Conservation (phyloP, 768 basidiomycete species). For the Lentinula sp. region DNA sequence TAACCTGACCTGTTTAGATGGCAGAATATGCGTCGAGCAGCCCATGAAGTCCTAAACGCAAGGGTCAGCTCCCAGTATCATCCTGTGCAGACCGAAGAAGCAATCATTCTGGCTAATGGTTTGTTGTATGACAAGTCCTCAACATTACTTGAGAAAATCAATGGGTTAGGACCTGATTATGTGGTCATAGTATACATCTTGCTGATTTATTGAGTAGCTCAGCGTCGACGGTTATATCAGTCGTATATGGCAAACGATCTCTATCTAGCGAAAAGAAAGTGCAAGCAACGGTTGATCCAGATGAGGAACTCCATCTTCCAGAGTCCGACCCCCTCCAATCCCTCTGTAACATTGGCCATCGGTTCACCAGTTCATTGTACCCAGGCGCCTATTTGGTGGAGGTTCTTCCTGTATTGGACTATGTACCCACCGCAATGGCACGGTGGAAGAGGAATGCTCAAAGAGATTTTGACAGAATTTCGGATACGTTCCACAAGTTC, state of each 20-base stretch:
- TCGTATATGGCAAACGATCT: background rate
- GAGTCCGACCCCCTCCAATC: background rate
- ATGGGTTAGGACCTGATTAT: background rate
- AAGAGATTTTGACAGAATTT: background rate
- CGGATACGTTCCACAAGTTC: background rate
- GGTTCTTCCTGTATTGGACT: background rate
- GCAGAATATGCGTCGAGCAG: conserved; percentile 6
- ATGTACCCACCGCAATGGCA: background rate
- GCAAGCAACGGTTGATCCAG: background rate
- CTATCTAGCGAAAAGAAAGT: background rate
- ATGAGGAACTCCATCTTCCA: background rate
- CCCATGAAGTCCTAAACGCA: background rate
- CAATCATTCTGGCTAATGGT: background rate
- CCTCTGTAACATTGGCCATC: background rate
- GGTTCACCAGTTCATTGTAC: background rate
- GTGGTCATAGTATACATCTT: too few relatives aligned
- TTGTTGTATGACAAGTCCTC: background rate
- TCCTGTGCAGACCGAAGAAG: background rate
- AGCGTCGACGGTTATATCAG: background rate
- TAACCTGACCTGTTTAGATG: background rate
- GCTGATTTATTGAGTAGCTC: background rate
- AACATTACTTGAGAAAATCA: background rate
- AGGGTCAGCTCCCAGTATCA: background rate
- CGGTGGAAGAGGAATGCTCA: conserved; percentile 3
- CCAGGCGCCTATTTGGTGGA: conserved; percentile 5